Evolutionary conservation across 2,329 filamentous ascomycete species (phyloP), one percentile per base, ranked within the genome.

Genomic region (Botryotinia narcissicola): DNA sequence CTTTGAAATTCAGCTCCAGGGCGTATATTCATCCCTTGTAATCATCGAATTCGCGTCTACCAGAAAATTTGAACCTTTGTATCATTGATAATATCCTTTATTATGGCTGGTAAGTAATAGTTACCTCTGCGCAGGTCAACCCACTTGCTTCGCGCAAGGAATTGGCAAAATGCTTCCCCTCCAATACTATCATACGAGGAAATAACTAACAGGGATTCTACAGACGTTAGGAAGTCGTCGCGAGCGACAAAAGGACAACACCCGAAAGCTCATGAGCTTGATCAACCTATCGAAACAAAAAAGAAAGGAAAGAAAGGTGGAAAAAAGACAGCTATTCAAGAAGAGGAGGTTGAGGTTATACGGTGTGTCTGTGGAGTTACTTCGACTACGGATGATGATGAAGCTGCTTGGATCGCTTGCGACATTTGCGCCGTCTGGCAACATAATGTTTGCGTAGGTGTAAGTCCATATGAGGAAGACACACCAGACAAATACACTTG

Each of bases 221-320:
- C 75, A 92, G 90, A 92, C 77, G 95, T 70, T 42, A 70, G 71
- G 57, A 73, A 96, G 81, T 99, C 96, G 61, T 95, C 96, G 77
- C 92, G 96, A 80, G 94, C 95, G 79, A 99, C 96, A 76, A 99
- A 99, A 82, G 96, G 96, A 81, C 95, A 98, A 80, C 94, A 98
- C 83, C 92, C 90, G 40, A 97, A 97, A 83, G 92, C 92, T 78
- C 94, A 97, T 80, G 87, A 92, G 73, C 88, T 93, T 78, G 92
- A 93, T 74, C 86, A 87, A 75, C 85, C 85, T 4, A 81, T 84
- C 74, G 85, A 88, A 73, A 82, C 83, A 14, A 84, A 87, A 71
- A 91, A 91, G 77, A 82, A 81, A 73, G 74, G 73, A 25, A 79
- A 86, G 85, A 84, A 79, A 85, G 85, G 78, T 84, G 83, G 77